Conservation (phyloP, 2,329 filamentous ascomycete genomes). For the Phaeoacremonium minimum region DNA sequence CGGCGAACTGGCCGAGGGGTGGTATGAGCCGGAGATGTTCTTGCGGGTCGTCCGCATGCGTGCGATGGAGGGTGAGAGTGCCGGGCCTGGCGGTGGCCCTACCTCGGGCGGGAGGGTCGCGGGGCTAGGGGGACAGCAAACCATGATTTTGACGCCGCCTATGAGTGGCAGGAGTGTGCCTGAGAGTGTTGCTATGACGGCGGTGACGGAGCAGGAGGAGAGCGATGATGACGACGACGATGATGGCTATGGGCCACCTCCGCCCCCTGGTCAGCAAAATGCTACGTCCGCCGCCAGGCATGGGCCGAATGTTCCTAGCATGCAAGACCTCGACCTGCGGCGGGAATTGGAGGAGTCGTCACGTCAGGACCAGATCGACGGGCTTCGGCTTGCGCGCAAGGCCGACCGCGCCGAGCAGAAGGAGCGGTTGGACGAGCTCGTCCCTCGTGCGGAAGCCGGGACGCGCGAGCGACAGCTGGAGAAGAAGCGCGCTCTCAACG, state of each 20-base stretch:
- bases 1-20: slow-evolving; percentile 80
- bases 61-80: too few relatives aligned
- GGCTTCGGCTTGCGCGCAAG: slow-evolving; percentile 58
- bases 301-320: slow-evolving; percentile 63
- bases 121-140: background rate
- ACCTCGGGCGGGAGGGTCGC: background rate
- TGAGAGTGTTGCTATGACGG: slow-evolving; percentile 6
- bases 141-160: slow-evolving; percentile 5
- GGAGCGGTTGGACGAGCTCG: slow-evolving; percentile 73
- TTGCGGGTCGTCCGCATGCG: slow-evolving; percentile 12
- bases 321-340: slow-evolving; percentile 67
- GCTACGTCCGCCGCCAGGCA: slow-evolving; percentile 22
- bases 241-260: slow-evolving; percentile 54
- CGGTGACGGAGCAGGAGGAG: slow-evolving; percentile 15
- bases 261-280: slow-evolving; percentile 41
- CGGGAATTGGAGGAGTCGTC: slow-evolving; percentile 47
- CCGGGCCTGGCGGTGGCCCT: slow-evolving; percentile 27
- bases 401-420: slow-evolving; percentile 63
- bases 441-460: slow-evolving; percentile 77
- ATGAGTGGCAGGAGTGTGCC: slow-evolving; percentile 2
- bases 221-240: slow-evolving; percentile 48
- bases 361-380: slow-evolving; percentile 36
- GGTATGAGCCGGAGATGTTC: slow-evolving; percentile 82
- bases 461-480: slow-evolving; percentile 81
- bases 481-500: slow-evolving; percentile 71